phyloP scores from a whole-genome alignment of 2,329 filamentous ascomycete species.

The Botrytis sinoallii region DNA sequence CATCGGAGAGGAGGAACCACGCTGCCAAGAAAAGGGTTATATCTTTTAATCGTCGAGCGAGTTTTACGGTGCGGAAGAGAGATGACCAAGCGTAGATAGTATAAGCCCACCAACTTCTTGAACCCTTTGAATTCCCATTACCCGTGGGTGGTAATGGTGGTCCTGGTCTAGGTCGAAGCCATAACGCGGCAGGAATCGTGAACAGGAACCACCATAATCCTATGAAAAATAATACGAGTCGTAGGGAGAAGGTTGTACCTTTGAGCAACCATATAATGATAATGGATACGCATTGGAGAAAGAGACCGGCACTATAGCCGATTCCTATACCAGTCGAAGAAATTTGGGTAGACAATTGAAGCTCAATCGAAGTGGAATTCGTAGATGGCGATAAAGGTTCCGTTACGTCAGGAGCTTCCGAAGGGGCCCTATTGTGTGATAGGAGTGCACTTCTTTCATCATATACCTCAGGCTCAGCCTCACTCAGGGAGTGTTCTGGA shows the following conservation, averaged over 20 bases:
- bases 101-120: conserved; percentile 61
- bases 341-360: conserved; percentile 83
- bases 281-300: conserved; percentile 80
- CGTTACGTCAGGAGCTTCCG: conserved; percentile 22
- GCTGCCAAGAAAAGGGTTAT: conserved; percentile 76
- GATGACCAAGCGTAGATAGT: conserved; percentile 81
- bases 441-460: conserved; percentile 51
- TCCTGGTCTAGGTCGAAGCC: conserved; percentile 83
- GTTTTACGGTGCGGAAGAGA: conserved; percentile 71
- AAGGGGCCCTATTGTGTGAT: neutral
- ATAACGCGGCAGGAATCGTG: conserved; percentile 81
- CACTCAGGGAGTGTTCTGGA: conserved; percentile 18
- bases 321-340: conserved; percentile 92
- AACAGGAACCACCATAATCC: conserved; percentile 93
- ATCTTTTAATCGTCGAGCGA: conserved; percentile 69
- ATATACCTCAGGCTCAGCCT: conserved; percentile 28
- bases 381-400: conserved; percentile 41
- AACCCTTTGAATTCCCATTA: conserved; percentile 24
- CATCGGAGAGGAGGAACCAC: conserved; percentile 93
- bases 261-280: conserved; percentile 68
- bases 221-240: conserved; percentile 81
- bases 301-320: conserved; percentile 82
- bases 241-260: conserved; percentile 79
- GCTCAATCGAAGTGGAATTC: conserved; percentile 60
- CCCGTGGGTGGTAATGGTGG: conserved; percentile 62